Evolutionary conservation across 1,139 yeast genomes (phyloP), one percentile per base, ranked within the genome.

Genomic region (Suhomyces terraborum): DNA sequence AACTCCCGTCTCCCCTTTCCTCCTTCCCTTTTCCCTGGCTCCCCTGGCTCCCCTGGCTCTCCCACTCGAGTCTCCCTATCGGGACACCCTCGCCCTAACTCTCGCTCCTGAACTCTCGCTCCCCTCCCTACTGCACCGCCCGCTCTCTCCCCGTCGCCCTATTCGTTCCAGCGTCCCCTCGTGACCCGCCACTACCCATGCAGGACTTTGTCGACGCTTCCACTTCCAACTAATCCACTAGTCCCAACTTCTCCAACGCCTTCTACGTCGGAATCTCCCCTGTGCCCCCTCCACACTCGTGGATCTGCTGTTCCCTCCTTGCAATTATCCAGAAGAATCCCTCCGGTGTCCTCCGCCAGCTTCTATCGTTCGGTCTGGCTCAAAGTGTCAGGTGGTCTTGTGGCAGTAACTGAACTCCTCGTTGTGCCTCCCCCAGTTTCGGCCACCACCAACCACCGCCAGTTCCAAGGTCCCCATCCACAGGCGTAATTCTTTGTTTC

Each of bases 121-220:
- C 19, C 24, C 12, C 32, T 28, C 22, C 30, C 30, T 27, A 8
- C 28, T 25, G n/a, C n/a, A n/a, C n/a, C 16, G 5, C 28, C 16
- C 10, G 14, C 14, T 25, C 8, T 21, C 27, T 8, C 27, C 13
- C 7, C 27, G 16, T 25, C 9, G 4, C 17, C 17, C 28, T 25
- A 25, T 16, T 25, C 12, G 16, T 12, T 25, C 12, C 13, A 12
- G 14, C 23, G 7, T 9, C 28, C 20, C 9, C 20, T 27, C 30
- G 30, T 27, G 30, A 27, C 30, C 30, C 27, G 16, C 16, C 27
- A 9, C 27, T 12, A 24, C 27, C 30, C 30, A 27, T 27, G 20
- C 30, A 27, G 30, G 30, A 27, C 30, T 27, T 27, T 27, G 30
- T 27, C 30, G 30, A 27, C 19, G 6, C 22, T 30, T 32, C 35